These are phyloP conservation scores for Rhypophila decipiens DNA, from an alignment of 495 filamentous ascomycete species.

Conservation along the genomic window DNA sequence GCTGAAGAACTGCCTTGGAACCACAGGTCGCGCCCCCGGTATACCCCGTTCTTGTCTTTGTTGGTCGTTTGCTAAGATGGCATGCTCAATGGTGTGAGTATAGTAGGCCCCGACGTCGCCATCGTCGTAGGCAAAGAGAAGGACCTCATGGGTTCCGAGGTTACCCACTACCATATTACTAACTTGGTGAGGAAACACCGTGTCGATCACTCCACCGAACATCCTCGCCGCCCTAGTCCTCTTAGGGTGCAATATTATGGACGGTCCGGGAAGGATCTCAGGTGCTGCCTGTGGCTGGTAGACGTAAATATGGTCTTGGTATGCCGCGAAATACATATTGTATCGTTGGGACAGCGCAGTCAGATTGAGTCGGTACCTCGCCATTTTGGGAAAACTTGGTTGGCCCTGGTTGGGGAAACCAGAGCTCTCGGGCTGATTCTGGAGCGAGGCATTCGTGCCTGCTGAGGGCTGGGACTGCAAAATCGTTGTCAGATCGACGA, in stretches of 20 bases:
- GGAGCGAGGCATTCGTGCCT: neutral
- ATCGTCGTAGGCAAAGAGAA: conserved; percentile 74
- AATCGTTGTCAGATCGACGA: too few species aligned
- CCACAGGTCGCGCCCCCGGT: neutral
- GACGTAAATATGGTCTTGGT: conserved; percentile 61
- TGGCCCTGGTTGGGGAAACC: conserved; percentile 4
- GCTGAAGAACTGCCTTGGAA: conserved; percentile 56
- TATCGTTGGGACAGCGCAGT: conserved; percentile 43
- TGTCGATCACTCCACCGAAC: conserved; percentile 52
- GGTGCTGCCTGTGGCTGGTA: conserved; percentile 63
- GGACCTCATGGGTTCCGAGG: conserved; percentile 72
- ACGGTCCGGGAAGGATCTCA: conserved; percentile 50
- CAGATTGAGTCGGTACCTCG: conserved; percentile 38
- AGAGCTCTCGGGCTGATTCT: neutral
- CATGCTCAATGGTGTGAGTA: conserved; percentile 40
- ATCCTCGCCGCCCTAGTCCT: conserved; percentile 33
- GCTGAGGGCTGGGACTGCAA: too few species aligned
- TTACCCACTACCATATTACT: conserved; percentile 75
- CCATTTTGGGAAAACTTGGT: conserved; percentile 28
- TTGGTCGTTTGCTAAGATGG: conserved; percentile 7
- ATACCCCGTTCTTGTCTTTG: neutral
- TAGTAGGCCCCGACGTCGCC: conserved; percentile 84
- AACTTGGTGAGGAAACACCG: conserved; percentile 56
- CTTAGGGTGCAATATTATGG: conserved; percentile 60
- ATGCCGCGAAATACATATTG: conserved; percentile 70